phyloP scores from a whole-genome alignment of 2,329 filamentous ascomycete species.

The Diaporthe ilicicola region DNA sequence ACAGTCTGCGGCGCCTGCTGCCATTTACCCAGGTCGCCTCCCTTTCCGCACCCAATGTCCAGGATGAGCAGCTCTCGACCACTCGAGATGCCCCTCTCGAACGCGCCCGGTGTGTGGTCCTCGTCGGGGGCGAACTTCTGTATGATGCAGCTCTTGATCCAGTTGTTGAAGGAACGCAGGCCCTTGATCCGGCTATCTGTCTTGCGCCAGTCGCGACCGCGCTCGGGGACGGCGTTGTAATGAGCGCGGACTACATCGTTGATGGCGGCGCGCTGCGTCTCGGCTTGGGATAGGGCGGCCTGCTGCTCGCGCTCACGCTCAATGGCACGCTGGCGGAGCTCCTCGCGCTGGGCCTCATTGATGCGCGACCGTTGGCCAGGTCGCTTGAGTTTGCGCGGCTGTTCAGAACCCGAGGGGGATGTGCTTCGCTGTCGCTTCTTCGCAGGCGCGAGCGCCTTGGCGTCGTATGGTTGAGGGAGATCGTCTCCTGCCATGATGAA shows the following conservation, averaged over 20 bases:
- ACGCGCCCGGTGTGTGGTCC: constrained; percentile 70
- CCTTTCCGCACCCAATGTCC: constrained; percentile 96
- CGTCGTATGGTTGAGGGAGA: constrained; percentile 69
- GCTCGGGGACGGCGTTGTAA: constrained; percentile 95
- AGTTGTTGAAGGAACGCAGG: constrained; percentile 95
- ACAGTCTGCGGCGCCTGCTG: constrained; percentile 90
- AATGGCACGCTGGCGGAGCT: constrained; percentile 66
- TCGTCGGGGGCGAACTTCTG: constrained; percentile 93
- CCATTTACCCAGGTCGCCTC: constrained; percentile 95
- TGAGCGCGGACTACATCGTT: constrained; percentile 91
- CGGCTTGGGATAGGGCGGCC: constrained; percentile 48
- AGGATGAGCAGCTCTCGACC: constrained; percentile 78
- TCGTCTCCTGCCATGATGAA: constrained; percentile 50
- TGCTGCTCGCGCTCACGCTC: constrained; percentile 63
- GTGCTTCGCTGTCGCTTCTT: constrained; percentile 66
- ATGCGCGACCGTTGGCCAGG: constrained; percentile 74
- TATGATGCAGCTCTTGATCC: constrained; percentile 97
- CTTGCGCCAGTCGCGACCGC: constrained; percentile 92
- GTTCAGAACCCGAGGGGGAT: constrained; percentile 52
- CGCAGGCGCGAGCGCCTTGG: constrained; percentile 64
- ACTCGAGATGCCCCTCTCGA: constrained; percentile 59
- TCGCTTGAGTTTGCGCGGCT: constrained; percentile 73
- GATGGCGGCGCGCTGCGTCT: constrained; percentile 64
- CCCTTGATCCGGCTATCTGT: constrained; percentile 96
- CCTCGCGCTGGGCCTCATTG: constrained; percentile 71